Conservation (phyloP, 2,329 filamentous ascomycete genomes). For the Cercospora canescens region DNA sequence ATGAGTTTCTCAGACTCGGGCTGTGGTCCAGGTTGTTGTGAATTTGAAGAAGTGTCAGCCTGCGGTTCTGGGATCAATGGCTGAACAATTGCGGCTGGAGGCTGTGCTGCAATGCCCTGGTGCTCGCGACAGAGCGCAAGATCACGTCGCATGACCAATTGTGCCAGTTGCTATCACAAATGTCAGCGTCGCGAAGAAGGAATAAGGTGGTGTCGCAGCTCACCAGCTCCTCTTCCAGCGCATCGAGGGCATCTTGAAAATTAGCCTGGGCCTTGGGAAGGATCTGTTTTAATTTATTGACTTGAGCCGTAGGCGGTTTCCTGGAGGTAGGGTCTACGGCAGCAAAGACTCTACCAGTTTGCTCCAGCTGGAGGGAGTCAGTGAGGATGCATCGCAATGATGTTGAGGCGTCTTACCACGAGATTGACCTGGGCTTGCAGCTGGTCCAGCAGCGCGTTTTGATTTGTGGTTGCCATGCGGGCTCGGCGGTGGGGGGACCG, state of each 20-base stretch:
- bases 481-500: neutral
- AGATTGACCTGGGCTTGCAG: constrained; percentile 50
- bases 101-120: constrained; percentile 3
- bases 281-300: constrained; percentile 37
- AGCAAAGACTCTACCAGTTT: constrained; percentile 47
- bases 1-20: constrained; percentile 1
- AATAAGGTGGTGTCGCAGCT: neutral
- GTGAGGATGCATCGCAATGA: neutral
- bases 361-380: constrained; percentile 39
- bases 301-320: constrained; percentile 31
- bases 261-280: constrained; percentile 43
- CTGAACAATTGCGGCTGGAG: neutral
- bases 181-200: neutral
- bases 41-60: neutral
- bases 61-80: neutral
- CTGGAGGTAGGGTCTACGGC: constrained; percentile 38
- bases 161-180: constrained; percentile 31
- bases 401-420: constrained; percentile 39
- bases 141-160: constrained; percentile 37
- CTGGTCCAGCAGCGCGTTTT: constrained; percentile 40
- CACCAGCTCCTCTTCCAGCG: constrained; percentile 50
- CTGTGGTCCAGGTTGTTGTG: neutral
- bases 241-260: constrained; percentile 55
- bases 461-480: constrained; percentile 21
- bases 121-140: constrained; percentile 33